These are phyloP conservation scores for Entomortierella chlamydospora DNA, from an alignment of 192 early-diverging fungal genomes.

Conservation along the genomic window DNA sequence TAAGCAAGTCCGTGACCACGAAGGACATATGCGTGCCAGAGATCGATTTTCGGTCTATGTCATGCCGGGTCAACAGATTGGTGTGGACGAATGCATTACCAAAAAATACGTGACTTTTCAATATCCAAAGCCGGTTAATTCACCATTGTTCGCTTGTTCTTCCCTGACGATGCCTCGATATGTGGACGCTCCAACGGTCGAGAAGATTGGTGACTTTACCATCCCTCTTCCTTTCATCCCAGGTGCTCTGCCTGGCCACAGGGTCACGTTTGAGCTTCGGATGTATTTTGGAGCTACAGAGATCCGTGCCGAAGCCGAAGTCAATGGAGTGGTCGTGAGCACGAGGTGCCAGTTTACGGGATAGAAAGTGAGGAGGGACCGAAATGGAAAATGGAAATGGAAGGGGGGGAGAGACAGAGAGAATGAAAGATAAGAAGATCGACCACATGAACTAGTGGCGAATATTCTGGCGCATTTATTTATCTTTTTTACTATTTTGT, in stretches of 20 bases:
- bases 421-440: too few relatives aligned
- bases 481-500: too few relatives aligned
- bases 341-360: conserved; percentile 43
- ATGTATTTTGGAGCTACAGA: conserved; percentile 66
- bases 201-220: conserved; percentile 44
- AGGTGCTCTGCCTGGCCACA: conserved; percentile 27
- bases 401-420: too few relatives aligned
- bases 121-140: conserved; percentile 38
- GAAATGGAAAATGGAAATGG: background rate
- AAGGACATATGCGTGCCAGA: conserved; percentile 50
- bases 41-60: conserved; percentile 62
- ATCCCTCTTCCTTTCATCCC: conserved; percentile 42
- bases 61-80: conserved; percentile 54
- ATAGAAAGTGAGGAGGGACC: background rate
- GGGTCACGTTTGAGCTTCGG: conserved; percentile 33
- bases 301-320: conserved; percentile 61
- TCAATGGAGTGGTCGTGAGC: conserved; percentile 49
- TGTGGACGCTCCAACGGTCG: conserved; percentile 28
- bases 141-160: conserved; percentile 37
- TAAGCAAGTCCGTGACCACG: conserved; percentile 52
- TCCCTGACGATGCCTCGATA: conserved; percentile 29
- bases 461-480: too few relatives aligned
- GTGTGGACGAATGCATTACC: conserved; percentile 43
- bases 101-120: conserved; percentile 38
- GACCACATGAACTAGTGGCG: too few relatives aligned